These are phyloP conservation scores for Gymnopilus dilepis DNA, from an alignment of 768 basidiomycete genomes.

Conservation along the genomic window DNA sequence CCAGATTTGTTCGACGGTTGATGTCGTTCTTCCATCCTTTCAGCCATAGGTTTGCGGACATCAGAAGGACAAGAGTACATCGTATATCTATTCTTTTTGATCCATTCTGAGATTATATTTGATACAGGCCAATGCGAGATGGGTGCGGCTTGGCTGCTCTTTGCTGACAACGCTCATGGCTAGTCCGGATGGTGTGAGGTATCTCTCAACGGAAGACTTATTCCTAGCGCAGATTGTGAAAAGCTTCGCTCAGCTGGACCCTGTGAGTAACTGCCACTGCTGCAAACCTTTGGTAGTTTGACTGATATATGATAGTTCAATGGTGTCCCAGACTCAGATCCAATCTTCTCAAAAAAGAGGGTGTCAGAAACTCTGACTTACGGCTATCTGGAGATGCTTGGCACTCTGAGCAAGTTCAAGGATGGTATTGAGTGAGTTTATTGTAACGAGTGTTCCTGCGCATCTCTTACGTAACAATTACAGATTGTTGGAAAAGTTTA, in stretches of 20 bases:
- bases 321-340: slow-evolving; percentile 72
- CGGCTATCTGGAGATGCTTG: slow-evolving; percentile 96
- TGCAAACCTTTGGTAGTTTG: not conserved
- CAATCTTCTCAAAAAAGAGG: slow-evolving; percentile 84
- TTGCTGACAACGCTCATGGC: slow-evolving; percentile 83
- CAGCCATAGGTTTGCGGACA: slow-evolving; percentile 83
- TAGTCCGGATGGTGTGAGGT: slow-evolving; percentile 82
- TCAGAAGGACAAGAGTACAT: slow-evolving; percentile 68
- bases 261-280: slow-evolving; percentile 52
- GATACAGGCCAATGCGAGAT: slow-evolving; percentile 75
- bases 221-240: slow-evolving; percentile 83
- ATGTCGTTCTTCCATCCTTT: slow-evolving; percentile 95
- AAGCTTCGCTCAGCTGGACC: slow-evolving; percentile 91
- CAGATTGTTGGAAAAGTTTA: slow-evolving; percentile 89
- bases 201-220: slow-evolving; percentile 82
- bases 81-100: slow-evolving; percentile 5
- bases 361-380: slow-evolving; percentile 83
- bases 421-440: slow-evolving; percentile 86
- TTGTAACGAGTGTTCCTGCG: not conserved
- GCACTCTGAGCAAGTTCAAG: slow-evolving; percentile 83
- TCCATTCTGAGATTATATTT: not conserved
- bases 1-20: slow-evolving; percentile 88
- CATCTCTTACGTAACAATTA: not conserved
- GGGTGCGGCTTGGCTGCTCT: slow-evolving; percentile 85
- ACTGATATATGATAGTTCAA: slow-evolving; percentile 58